Evolutionary conservation across 2,329 filamentous ascomycete genomes (phyloP), one percentile per base, ranked within the genome.

Genomic region (Didymella pomorum): DNA sequence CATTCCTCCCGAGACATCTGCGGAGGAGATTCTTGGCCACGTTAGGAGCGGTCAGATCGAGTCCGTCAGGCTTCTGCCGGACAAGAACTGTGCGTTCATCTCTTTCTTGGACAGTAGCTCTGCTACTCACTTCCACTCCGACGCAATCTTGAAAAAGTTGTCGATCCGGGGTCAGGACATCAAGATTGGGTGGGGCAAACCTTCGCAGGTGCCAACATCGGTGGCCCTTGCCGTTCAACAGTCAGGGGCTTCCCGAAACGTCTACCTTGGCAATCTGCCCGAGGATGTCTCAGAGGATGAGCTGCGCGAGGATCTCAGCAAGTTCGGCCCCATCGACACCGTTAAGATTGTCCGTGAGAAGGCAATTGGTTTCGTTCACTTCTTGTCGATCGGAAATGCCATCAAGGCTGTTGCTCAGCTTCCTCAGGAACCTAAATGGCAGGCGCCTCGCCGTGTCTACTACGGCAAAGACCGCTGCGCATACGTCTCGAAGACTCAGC

Each of bases 31-130:
- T 64, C 83, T 99, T 55, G 90, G 93, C 64, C 95, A 99, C 73
- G 95, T 99, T 60, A 88, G 95, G 64, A 98, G 95, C 78, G 95
- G 95, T 23, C 95, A 98, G 77, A 98, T 99, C 71, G 95, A 99
- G 82, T 98, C 95, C n/a, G 95, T 99, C 52, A 90, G 95, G 69
- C 86, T 99, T 65, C 84, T 99, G 54, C 92, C 94, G 23, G 95
- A 99, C 81, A 99, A 98, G 91, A 99, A 98, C 84, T 99, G 95
- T 75, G 95, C 95, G 58, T 99, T 99, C 84, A 98, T 99, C 76
- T 99, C 95, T 8, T 99, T 99, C 83, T 84, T 99, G 66, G 95
- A 99, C 74, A 93, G 93, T 71, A 97, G 93, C 81, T 97, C 95
- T 28, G 95, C 95, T 56, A 98, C 94, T 21, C 95, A 99, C 78